Conservation (phyloP, 495 filamentous ascomycete species). For the Neurospora pannonica region DNA sequence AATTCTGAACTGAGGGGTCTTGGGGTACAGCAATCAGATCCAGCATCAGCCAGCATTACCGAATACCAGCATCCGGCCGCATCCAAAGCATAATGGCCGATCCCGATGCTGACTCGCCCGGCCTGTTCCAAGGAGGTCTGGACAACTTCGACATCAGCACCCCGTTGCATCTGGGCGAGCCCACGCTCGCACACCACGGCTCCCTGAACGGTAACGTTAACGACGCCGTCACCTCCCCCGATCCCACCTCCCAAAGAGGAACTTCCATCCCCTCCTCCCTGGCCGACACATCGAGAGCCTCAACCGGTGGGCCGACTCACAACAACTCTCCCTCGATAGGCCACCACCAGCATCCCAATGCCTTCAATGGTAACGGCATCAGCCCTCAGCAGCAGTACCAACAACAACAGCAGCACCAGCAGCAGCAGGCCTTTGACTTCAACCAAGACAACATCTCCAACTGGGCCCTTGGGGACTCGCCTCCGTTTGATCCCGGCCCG, state of each 20-base stretch:
- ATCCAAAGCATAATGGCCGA: constrained; percentile 16
- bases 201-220: constrained; percentile 6
- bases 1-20: not conserved
- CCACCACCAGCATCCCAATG: constrained; percentile 19
- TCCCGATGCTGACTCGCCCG: constrained; percentile 16
- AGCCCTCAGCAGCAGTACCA: constrained; percentile 20
- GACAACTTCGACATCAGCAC: constrained; percentile 9
- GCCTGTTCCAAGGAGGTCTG: constrained; percentile 18
- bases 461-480: constrained; percentile 36
- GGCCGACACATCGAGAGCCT: constrained; percentile 1
- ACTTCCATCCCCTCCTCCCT: constrained; percentile 4
- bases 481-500: constrained; percentile 30
- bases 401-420: constrained; percentile 12
- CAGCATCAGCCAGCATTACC: not conserved
- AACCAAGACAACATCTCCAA: constrained; percentile 16
- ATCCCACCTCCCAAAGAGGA: constrained; percentile 6
- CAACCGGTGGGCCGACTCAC: constrained; percentile 12
- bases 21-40: not conserved
- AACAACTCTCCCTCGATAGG: constrained; percentile 8
- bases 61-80: not conserved
- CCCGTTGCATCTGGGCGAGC: constrained; percentile 3
- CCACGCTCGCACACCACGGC: constrained; percentile 2
- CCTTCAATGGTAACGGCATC: constrained; percentile 17
- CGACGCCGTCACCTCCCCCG: constrained; percentile 10
- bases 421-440: constrained; percentile 24